Percentiles rank a stretch among this genome's conserved stretches.
Evolutionary conservation across 2,329 filamentous ascomycete species (phyloP).

Genomic region (Grosmannia serpens): DNA sequence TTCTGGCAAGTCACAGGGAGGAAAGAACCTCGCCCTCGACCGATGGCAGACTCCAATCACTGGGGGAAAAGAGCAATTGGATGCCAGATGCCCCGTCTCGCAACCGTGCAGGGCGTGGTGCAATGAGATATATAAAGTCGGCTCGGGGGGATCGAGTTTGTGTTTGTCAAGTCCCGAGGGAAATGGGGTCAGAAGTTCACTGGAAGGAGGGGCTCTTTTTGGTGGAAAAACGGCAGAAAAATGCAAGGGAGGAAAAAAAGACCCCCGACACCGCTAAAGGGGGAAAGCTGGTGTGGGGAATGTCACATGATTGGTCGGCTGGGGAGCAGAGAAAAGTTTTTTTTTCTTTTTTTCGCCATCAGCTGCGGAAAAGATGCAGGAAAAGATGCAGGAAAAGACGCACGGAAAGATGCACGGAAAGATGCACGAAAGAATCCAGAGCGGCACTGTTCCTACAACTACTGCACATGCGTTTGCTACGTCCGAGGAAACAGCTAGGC

Average conservation of each 20-base stretch:
- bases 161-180: neutral
- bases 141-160: neutral
- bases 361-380: neutral
- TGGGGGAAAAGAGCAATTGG: neutral
- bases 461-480: no score
- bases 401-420: no score
- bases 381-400: no score
- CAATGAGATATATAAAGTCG: neutral
- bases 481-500: neutral
- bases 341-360: neutral
- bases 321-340: neutral
- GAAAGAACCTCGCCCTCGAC: slow-evolving; percentile 5
- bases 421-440: neutral
- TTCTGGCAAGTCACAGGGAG: neutral
- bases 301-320: neutral
- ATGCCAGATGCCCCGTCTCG: neutral
- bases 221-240: neutral
- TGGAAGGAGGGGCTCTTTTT: neutral
- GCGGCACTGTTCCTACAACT: neutral
- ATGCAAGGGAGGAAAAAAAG: neutral
- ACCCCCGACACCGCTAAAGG: slow-evolving; percentile 5
- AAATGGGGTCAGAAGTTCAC: neutral
- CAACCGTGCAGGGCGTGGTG: neutral
- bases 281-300: neutral
- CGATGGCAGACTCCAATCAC: slow-evolving; percentile 4